Evolutionary conservation across 1,284 basidiomycete species (phyloP).

Genomic region (Stygiomarasmius scandens): DNA sequence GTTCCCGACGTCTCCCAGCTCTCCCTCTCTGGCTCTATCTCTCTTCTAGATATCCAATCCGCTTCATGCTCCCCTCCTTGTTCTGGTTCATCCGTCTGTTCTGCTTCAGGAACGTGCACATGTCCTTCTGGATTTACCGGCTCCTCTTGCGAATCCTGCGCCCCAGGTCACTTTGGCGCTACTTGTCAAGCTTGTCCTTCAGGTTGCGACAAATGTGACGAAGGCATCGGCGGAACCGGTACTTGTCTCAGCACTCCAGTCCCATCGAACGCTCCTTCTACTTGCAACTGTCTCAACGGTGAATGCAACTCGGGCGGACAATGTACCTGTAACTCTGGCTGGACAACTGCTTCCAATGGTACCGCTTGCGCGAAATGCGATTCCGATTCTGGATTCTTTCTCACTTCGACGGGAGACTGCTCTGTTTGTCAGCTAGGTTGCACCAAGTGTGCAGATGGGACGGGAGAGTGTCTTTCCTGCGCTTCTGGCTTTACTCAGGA

Average conservation of each 20-base stretch:
- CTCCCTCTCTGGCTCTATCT: constrained; percentile 51
- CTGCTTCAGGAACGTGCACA: constrained; percentile 64
- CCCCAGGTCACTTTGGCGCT: constrained; percentile 71
- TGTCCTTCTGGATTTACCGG: constrained; percentile 78
- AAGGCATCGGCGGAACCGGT: constrained; percentile 75
- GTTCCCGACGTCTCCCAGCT: constrained; percentile 75
- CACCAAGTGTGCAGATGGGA: constrained; percentile 62
- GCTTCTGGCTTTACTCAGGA: constrained; percentile 65
- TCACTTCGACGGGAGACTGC: constrained; percentile 69
- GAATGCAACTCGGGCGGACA: constrained; percentile 65
- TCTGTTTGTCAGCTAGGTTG: constrained; percentile 78
- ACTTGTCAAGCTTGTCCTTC: constrained; percentile 68
- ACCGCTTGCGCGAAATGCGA: constrained; percentile 75
- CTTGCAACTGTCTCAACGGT: constrained; percentile 80
- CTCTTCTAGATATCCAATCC: constrained; percentile 69
- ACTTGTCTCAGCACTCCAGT: constrained; percentile 50
- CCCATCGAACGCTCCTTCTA: constrained; percentile 53
- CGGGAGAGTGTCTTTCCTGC: constrained; percentile 74
- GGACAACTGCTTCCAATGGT: constrained; percentile 69
- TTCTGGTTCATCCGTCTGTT: constrained; percentile 70
- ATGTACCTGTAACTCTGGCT: constrained; percentile 77
- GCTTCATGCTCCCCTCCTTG: constrained; percentile 72
- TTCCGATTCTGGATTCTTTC: constrained; percentile 69
- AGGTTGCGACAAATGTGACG: constrained; percentile 70
- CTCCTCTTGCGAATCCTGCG: constrained; percentile 75